A percentile compares a stretch with the other conserved stretches of the same genome.
These are phyloP conservation scores for Gastrolobium villosum DNA, from an alignment of 306 rosid genomes.

Conservation along the genomic window DNA sequence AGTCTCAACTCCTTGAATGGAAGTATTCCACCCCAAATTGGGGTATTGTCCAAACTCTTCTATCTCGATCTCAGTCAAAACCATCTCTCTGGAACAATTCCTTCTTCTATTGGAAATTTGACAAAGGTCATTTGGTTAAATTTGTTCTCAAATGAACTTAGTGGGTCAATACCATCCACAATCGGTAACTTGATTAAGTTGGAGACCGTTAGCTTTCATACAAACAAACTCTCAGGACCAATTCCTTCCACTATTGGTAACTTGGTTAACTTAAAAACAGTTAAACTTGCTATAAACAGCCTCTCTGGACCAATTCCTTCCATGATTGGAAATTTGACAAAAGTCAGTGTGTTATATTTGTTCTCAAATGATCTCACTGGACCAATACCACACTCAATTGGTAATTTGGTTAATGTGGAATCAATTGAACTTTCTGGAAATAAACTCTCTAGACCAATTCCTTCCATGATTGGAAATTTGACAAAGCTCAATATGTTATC, in stretches of 20 bases:
- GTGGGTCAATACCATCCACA: too few species aligned
- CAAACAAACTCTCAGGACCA: too few species aligned
- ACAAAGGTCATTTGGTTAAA: too few species aligned
- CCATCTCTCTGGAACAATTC: neutral
- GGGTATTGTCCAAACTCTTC: conserved; percentile 1
- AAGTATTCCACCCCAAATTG: conserved; percentile 30
- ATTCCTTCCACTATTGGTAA: too few species aligned
- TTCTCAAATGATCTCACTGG: neutral
- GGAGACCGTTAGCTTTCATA: too few species aligned
- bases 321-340: neutral
- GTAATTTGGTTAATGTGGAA: too few species aligned
- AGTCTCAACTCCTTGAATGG: neutral
- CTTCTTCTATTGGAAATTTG: neutral
- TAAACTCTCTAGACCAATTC: conserved; percentile 18
- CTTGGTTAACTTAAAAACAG: too few species aligned
- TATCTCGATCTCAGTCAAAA: conserved; percentile 1
- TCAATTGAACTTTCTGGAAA: too few species aligned
- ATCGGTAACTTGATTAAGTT: too few species aligned
- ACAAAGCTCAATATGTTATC: neutral
- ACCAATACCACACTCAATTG: neutral
- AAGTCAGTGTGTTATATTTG: neutral
- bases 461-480: conserved; percentile 2
- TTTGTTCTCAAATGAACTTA: too few species aligned
- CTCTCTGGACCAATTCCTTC: conserved; percentile 8
- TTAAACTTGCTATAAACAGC: neutral